A percentile compares a stretch with the other conserved stretches of the same genome.
Conservation (phyloP, 768 basidiomycete genomes). For the Pilatotrama ljubarskyi region DNA sequence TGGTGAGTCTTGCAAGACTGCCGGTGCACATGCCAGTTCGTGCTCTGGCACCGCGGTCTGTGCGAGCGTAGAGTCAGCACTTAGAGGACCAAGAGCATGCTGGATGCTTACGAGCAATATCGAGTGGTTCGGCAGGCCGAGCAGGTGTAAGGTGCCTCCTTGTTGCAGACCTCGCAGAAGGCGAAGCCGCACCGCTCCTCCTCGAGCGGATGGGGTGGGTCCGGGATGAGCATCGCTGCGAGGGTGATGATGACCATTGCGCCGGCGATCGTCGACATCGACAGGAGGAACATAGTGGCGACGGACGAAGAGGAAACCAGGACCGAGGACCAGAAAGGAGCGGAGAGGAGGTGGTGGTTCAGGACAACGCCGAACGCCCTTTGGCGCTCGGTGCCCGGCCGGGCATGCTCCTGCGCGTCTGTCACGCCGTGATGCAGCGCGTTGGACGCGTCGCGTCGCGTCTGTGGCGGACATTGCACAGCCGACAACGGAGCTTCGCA, state of each 20-base stretch:
- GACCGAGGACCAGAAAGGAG: neutral
- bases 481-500: neutral
- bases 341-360: slow-evolving; percentile 16
- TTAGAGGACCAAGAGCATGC: neutral
- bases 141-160: slow-evolving; percentile 19
- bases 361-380: slow-evolving; percentile 8
- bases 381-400: neutral
- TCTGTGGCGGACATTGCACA: neutral
- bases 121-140: slow-evolving; percentile 23
- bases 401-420: neutral
- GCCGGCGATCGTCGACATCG: slow-evolving; percentile 19
- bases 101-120: slow-evolving; percentile 25
- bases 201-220: slow-evolving; percentile 18
- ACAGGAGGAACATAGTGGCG: slow-evolving; percentile 14
- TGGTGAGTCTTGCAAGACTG: slow-evolving; percentile 38
- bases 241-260: slow-evolving; percentile 20
- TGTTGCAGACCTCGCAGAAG: slow-evolving; percentile 20
- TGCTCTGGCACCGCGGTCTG: slow-evolving; percentile 32
- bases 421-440: slow-evolving; percentile 12
- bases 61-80: neutral
- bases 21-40: slow-evolving; percentile 35
- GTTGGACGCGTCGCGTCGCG: slow-evolving; percentile 11
- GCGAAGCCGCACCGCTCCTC: slow-evolving; percentile 19
- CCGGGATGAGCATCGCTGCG: slow-evolving; percentile 13
- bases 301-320: neutral